phyloP scores from a whole-genome alignment of 2,329 filamentous ascomycete genomes.

The Thermomyces lanuginosus region DNA sequence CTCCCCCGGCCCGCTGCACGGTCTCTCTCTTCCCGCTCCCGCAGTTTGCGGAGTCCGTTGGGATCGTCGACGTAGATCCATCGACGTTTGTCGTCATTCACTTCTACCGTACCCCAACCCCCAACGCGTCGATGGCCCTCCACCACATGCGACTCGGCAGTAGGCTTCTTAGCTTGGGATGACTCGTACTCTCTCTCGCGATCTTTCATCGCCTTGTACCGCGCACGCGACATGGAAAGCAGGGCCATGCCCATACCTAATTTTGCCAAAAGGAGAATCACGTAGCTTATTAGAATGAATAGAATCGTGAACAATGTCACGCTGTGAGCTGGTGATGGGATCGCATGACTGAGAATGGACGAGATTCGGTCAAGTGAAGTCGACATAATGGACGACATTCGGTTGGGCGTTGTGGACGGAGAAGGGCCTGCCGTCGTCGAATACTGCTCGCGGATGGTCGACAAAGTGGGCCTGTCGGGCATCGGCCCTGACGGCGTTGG shows the following conservation, averaged over 20 bases:
- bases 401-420: constrained; percentile 48
- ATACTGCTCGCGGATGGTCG: constrained; percentile 31
- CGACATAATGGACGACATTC: constrained; percentile 36
- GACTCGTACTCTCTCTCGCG: constrained; percentile 36
- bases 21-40: constrained; percentile 46
- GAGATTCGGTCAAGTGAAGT: constrained; percentile 37
- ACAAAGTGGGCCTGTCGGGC: constrained; percentile 20
- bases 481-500: constrained; percentile 46
- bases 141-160: constrained; percentile 36
- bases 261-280: constrained; percentile 71
- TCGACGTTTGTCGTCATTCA: constrained; percentile 69
- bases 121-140: constrained; percentile 62
- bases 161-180: constrained; percentile 14
- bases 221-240: constrained; percentile 58
- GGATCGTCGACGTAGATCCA: constrained; percentile 79
- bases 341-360: constrained; percentile 24
- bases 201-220: constrained; percentile 67
- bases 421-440: constrained; percentile 48
- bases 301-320: constrained; percentile 47
- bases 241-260: constrained; percentile 78
- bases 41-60: constrained; percentile 48
- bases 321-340: constrained; percentile 26
- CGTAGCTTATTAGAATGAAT: constrained; percentile 69
- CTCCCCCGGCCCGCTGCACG: constrained; percentile 26
- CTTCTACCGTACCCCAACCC: constrained; percentile 70